Base-by-base conservation (phyloP, 495 filamentous ascomycete species). In the Hypoxylon crocopeplum region DNA sequence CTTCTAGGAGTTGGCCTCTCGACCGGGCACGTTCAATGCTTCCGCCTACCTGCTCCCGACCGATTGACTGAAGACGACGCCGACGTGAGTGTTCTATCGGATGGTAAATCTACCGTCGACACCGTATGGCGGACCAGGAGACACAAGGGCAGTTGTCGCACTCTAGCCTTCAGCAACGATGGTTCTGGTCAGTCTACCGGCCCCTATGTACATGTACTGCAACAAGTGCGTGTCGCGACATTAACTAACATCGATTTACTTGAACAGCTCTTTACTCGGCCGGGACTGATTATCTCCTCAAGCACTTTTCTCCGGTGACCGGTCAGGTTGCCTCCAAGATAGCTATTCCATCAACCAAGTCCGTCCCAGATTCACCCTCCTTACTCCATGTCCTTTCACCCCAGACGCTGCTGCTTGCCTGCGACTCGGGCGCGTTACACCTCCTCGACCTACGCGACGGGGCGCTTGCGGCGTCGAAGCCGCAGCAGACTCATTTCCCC, bases 111-210 rank as follows among this genome's bases (percentile, higher is more conserved):
- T 1, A 80, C 86, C 38, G 88, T 97, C 64, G 88, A 93, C 59
- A 93, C 87, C 1, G 80, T 84, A 66, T 98, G 94, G 94, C 82
- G 85, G 53, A 98, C 94, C 1, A 80, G 85, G 48, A 81, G 94
- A 46, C 94, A 98, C 72, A 93, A 95, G 78, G 94, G 92, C 3
- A 96, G 92, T 74, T 97, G 93, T 68, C 81, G 94, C 27, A 82
- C 81, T 41, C 75, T 97, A 46, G 82, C 79, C 6, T 98, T 93
- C 68, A 87, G 86, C 55, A 67, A 82, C 45, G 92, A 96, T 64
- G 93, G 92, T 12, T 73, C 82, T 53, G 75, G 82, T 82, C 42
- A 63, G 77, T 65, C 17, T 19, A 10, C 1, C 10, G 10, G 13
- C 19, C 34, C 29, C 13, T n/a, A 21, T 30, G 3, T 51, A 25